A percentile compares a stretch with the other conserved stretches of the same genome.
Evolutionary conservation across 2,329 filamentous ascomycete genomes (phyloP).

Genomic region (Sphaerulina vaccinii): DNA sequence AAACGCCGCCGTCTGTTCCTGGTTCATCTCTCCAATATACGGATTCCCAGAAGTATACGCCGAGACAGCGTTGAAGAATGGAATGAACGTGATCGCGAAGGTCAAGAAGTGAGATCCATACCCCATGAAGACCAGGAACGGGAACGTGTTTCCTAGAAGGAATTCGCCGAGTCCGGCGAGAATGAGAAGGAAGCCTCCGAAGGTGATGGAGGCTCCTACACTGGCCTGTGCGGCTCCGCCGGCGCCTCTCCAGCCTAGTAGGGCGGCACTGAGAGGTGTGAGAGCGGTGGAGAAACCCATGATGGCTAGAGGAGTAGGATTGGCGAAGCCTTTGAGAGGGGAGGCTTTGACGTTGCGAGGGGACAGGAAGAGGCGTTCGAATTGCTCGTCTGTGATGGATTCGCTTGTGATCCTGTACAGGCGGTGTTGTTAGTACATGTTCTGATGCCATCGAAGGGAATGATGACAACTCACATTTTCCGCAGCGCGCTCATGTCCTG

Average conservation of each 20-base stretch:
- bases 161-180: slow-evolving; percentile 39
- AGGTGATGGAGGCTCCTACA: slow-evolving; percentile 33
- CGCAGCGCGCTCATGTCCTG: not conserved
- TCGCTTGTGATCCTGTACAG: slow-evolving; percentile 18
- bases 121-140: slow-evolving; percentile 30
- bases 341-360: slow-evolving; percentile 20
- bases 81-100: slow-evolving; percentile 23
- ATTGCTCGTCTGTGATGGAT: slow-evolving; percentile 29
- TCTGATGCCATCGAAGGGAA: not conserved
- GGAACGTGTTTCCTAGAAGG: slow-evolving; percentile 38
- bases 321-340: slow-evolving; percentile 25
- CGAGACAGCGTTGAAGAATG: slow-evolving; percentile 23
- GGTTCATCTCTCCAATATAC: slow-evolving; percentile 19
- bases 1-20: slow-evolving; percentile 20
- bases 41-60: slow-evolving; percentile 23
- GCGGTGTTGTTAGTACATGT: not conserved
- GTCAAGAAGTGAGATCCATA: slow-evolving; percentile 28
- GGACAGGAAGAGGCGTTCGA: slow-evolving; percentile 28
- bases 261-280: slow-evolving; percentile 21
- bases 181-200: slow-evolving; percentile 39
- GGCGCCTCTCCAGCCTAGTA: slow-evolving; percentile 24
- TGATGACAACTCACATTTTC: not conserved
- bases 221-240: slow-evolving; percentile 14
- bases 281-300: slow-evolving; percentile 26
- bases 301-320: slow-evolving; percentile 26